Percentiles rank a stretch among this genome's conserved stretches.
Conservation (phyloP, 345 rosid genomes). For the Reutealis trisperma region DNA sequence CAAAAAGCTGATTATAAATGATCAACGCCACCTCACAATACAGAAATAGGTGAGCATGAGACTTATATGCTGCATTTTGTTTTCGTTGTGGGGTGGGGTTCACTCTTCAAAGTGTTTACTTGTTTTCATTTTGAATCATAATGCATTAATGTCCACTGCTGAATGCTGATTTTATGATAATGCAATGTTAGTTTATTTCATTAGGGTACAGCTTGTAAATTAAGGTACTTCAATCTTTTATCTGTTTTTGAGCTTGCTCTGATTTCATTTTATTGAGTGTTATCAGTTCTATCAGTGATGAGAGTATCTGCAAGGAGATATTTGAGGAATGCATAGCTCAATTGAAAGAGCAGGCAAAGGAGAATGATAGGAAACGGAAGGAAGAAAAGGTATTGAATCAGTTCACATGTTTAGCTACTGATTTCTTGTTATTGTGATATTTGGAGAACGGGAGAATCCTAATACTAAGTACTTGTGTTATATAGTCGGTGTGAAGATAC, state of each 20-base stretch:
- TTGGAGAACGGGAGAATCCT: not conserved
- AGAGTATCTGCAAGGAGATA: constrained; percentile 58
- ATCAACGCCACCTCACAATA: not conserved
- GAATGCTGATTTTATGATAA: not conserved
- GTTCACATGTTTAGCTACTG: not conserved
- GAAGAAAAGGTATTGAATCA: constrained; percentile 64
- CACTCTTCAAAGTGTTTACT: not conserved
- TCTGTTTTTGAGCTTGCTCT: constrained; percentile 5
- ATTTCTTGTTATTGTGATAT: not conserved
- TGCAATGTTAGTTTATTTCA: not conserved
- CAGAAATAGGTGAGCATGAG: not conserved
- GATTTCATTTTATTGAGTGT: constrained; percentile 21
- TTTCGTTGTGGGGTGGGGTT: not conserved
- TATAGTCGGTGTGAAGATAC: not conserved
- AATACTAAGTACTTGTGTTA: not conserved
- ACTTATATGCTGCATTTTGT: not conserved
- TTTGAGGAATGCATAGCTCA: constrained; percentile 66
- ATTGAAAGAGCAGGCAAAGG: constrained; percentile 67
- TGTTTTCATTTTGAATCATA: not conserved
- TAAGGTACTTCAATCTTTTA: constrained; percentile 8
- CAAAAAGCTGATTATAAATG: not conserved
- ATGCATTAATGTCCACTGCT: not conserved
- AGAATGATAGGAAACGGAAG: constrained; percentile 56
- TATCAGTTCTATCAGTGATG: constrained; percentile 69
- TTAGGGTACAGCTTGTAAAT: not conserved